These are phyloP conservation scores for Clonostachys sp. DNA, from an alignment of 2,329 filamentous ascomycete genomes.

Conservation along the genomic window DNA sequence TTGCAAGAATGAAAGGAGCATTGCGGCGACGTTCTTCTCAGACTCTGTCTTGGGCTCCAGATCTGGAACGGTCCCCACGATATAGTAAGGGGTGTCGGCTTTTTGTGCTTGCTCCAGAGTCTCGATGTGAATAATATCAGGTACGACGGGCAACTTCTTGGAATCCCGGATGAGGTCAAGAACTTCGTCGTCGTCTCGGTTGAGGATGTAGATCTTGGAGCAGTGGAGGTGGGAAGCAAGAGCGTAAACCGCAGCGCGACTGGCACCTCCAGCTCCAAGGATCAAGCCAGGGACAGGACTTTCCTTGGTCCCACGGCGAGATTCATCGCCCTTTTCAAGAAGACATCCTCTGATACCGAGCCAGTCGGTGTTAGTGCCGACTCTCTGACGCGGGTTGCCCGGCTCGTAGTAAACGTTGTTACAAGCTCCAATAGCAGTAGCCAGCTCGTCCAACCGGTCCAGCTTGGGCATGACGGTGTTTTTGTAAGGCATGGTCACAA, in stretches of 20 bases:
- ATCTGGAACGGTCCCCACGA: slow-evolving; percentile 31
- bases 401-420: slow-evolving; percentile 22
- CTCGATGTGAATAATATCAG: slow-evolving; percentile 20
- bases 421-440: slow-evolving; percentile 26
- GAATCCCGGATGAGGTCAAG: slow-evolving; percentile 15
- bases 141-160: slow-evolving; percentile 7
- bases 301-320: not conserved
- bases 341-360: slow-evolving; percentile 29
- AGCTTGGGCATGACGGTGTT: slow-evolving; percentile 24
- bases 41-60: slow-evolving; percentile 18
- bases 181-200: slow-evolving; percentile 23
- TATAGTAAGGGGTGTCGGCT: slow-evolving; percentile 19
- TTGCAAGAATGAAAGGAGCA: slow-evolving; percentile 19
- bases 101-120: slow-evolving; percentile 13
- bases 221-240: slow-evolving; percentile 18
- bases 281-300: slow-evolving; percentile 16
- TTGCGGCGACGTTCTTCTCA: slow-evolving; percentile 16
- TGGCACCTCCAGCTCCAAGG: slow-evolving; percentile 34
- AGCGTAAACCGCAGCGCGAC: slow-evolving; percentile 30
- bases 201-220: slow-evolving; percentile 25
- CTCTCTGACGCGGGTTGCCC: slow-evolving; percentile 10
- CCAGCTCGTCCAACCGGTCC: slow-evolving; percentile 26
- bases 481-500: slow-evolving; percentile 34
- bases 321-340: slow-evolving; percentile 1
- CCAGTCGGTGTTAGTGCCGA: slow-evolving; percentile 38